phyloP scores from a whole-genome alignment of 768 basidiomycete genomes.

The Mrakia frigida region DNA sequence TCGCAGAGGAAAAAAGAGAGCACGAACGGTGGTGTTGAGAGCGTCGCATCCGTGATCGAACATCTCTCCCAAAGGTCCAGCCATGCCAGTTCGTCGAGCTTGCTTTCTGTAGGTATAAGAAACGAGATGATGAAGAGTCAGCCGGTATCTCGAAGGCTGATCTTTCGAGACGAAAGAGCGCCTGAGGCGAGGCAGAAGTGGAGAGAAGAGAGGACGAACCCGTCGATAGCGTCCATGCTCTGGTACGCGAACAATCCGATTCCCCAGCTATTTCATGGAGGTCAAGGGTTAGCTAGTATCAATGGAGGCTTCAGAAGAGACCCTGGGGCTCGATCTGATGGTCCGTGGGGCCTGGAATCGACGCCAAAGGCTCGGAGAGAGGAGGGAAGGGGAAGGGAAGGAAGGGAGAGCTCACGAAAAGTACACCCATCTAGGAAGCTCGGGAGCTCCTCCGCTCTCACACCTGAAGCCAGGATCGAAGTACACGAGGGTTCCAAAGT shows the following conservation, averaged over 20 bases:
- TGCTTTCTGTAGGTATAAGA: conserved; percentile 66
- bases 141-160: not conserved
- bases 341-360: no score
- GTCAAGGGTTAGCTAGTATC: not conserved
- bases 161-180: no score
- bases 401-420: conserved; percentile 60
- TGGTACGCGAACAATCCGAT: conserved; percentile 87
- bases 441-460: conserved; percentile 33
- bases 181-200: no score
- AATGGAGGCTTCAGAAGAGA: not conserved
- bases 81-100: conserved; percentile 90
- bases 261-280: conserved; percentile 59
- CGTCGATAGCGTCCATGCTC: conserved; percentile 80
- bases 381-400: not conserved
- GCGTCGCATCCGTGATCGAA: conserved; percentile 98
- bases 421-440: conserved; percentile 75
- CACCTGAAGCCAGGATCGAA: conserved; percentile 60
- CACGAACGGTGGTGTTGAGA: conserved; percentile 79
- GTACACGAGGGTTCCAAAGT: conserved; percentile 74
- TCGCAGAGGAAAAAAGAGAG: not conserved
- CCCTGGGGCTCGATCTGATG: no score
- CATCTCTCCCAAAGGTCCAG: conserved; percentile 95
- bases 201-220: conserved; percentile 50
- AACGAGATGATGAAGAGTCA: not conserved
- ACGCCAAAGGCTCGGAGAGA: not conserved